These are phyloP conservation scores for Ophiocytium majus DNA, from an alignment of 352 stramenopile genomes.

Conservation along the genomic window DNA sequence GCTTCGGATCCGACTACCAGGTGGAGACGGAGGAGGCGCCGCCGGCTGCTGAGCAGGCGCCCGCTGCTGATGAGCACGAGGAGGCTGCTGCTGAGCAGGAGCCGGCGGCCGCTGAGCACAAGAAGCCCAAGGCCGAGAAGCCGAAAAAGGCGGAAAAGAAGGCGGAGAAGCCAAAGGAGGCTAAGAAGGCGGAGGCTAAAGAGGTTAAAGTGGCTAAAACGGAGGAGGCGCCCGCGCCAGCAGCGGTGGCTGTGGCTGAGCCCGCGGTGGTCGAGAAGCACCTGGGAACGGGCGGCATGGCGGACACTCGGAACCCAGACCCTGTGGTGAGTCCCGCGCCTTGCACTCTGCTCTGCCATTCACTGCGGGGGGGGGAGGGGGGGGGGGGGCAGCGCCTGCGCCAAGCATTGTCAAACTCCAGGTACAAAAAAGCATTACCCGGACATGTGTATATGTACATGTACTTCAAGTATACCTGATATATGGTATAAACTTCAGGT, in stretches of 20 bases:
- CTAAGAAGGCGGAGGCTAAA: neutral
- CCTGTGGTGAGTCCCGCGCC: conserved; percentile 41
- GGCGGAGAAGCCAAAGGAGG: neutral
- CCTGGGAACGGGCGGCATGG: conserved; percentile 54
- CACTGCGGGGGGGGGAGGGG: too few relatives aligned
- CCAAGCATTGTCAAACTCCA: too few relatives aligned
- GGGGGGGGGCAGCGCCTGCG: too few relatives aligned
- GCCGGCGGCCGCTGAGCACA: neutral
- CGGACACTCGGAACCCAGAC: conserved; percentile 55
- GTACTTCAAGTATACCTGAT: too few relatives aligned
- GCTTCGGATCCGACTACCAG: neutral
- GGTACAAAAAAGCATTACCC: too few relatives aligned
- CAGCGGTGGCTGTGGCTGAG: too few relatives aligned
- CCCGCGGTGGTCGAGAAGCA: conserved; percentile 32
- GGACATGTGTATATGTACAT: too few relatives aligned
- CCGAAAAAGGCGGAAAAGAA: neutral
- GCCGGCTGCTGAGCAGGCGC: too few relatives aligned
- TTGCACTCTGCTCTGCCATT: too few relatives aligned
- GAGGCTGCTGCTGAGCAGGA: neutral
- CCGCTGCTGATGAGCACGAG: neutral
- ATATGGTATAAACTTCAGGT: too few relatives aligned
- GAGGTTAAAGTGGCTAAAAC: neutral
- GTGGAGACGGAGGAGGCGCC: neutral
- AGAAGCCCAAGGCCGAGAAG: neutral
- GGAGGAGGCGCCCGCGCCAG: too few relatives aligned